Percentiles rank a stretch among this genome's conserved stretches.
These are phyloP conservation scores for Ceratocystis harringtonii DNA, from an alignment of 2,329 filamentous ascomycete species.

Conservation along the genomic window DNA sequence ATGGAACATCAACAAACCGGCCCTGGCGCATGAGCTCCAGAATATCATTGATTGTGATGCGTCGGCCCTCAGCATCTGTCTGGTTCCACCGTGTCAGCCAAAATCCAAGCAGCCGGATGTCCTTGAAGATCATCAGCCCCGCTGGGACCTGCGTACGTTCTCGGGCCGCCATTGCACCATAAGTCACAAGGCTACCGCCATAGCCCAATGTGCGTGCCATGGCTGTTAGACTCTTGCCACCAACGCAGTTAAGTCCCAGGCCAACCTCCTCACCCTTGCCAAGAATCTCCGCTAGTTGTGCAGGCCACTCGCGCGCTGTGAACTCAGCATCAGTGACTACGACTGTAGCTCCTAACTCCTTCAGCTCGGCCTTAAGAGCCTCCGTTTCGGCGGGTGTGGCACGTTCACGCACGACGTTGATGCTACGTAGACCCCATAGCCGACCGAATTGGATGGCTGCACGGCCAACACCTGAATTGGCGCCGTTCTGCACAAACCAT, in stretches of 20 bases:
- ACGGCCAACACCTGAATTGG: constrained; percentile 82
- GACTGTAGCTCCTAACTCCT: constrained; percentile 39
- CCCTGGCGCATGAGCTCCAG: constrained; percentile 58
- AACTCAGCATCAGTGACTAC: constrained; percentile 44
- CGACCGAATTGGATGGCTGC: constrained; percentile 77
- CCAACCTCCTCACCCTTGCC: constrained; percentile 56
- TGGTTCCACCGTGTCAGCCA: constrained; percentile 90
- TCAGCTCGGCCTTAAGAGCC: constrained; percentile 37
- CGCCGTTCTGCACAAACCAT: constrained; percentile 96
- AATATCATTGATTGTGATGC: constrained; percentile 70
- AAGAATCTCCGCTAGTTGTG: constrained; percentile 47
- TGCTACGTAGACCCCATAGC: constrained; percentile 77
- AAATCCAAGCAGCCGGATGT: constrained; percentile 79
- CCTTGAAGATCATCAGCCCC: constrained; percentile 81
- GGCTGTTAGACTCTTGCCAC: constrained; percentile 66
- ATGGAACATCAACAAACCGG: constrained; percentile 68
- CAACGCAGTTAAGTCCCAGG: constrained; percentile 84
- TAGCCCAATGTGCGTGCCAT: constrained; percentile 60
- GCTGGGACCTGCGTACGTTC: constrained; percentile 72
- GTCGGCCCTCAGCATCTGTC: constrained; percentile 55
- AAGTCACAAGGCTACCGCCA: constrained; percentile 69
- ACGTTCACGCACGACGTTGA: constrained; percentile 74
- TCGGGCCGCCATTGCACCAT: constrained; percentile 76
- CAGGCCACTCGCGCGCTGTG: constrained; percentile 41
- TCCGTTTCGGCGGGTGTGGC: constrained; percentile 49